Conservation (phyloP, 306 rosid species). For the Vigna reflexopilosa region DNA sequence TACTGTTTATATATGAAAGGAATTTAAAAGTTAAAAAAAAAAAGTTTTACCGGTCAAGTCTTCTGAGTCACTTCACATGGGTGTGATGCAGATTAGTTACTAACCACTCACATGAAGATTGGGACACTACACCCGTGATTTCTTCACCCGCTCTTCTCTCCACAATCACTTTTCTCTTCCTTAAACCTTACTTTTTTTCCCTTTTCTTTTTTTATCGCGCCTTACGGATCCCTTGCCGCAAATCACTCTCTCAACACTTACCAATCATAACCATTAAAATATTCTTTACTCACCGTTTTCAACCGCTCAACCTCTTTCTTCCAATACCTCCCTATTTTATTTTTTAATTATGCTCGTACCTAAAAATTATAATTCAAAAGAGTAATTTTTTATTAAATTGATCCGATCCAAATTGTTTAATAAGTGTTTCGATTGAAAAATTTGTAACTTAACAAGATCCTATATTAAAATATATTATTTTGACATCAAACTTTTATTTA, state of each 20-base stretch:
- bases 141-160: slow-evolving; percentile 8
- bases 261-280: background rate
- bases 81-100: slow-evolving; percentile 35
- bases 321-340: too few relatives aligned
- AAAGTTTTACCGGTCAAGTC: background rate
- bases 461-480: too few relatives aligned
- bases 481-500: too few relatives aligned
- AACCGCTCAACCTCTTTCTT: too few relatives aligned
- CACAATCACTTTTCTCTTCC: background rate
- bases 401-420: too few relatives aligned
- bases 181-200: background rate
- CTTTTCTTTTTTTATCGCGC: background rate
- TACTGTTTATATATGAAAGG: background rate
- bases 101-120: slow-evolving; percentile 33
- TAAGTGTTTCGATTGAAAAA: too few relatives aligned
- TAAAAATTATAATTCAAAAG: too few relatives aligned
- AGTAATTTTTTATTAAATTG: too few relatives aligned
- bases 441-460: too few relatives aligned
- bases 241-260: slow-evolving; percentile 28
- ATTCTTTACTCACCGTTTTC: too few relatives aligned
- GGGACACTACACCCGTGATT: slow-evolving; percentile 48
- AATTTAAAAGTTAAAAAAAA: background rate
- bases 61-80: slow-evolving; percentile 43
- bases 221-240: slow-evolving; percentile 9
- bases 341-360: too few relatives aligned